Evolutionary conservation across 2,329 filamentous ascomycete genomes (phyloP), one percentile per base, ranked within the genome.

Genomic region (Xylaria sp.): DNA sequence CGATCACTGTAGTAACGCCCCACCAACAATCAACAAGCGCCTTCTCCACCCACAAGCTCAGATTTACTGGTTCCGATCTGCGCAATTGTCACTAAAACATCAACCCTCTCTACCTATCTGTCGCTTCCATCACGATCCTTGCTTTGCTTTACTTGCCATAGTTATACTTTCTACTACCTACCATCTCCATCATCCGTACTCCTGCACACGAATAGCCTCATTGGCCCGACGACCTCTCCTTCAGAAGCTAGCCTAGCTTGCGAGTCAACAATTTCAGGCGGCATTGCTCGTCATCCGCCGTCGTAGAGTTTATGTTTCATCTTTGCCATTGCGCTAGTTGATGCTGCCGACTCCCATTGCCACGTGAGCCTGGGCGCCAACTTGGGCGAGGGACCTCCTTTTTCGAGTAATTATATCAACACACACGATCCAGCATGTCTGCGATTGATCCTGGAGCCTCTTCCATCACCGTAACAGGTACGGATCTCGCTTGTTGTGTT

Each of bases 401-500:
- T 55, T 46, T 39, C 52, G 16, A 42, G 44, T 34, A 35, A 47
- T 11, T 52, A 30, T 46, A 65, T 39, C 52, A 51, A 59, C 19
- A 55, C 37, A 50, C 42, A 52, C 3, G 55, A 44, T 34, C 48
- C 69, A 70, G 52, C 44, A 76, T 76, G 75, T 62, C 68, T 61
- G 59, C 68, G 16, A 60, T 66, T 63, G 76, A 80, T 61, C 74
- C 78, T n/a, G 76, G 77, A 64, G 79, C 79, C 39, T 84, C 82
- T 50, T 85, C 83, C 48, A 86, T 86, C 70, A 80, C 77, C 53
- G 83, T 85, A 69, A 78, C 82, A 68, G 80, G 82, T 85, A 75
- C 44, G 77, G 35, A 16, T 47, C 19, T 8, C 10, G 47, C 19
- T 49, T 59, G 60, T 61, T 62, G 72, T 30, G 23, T 30, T 78